Percentiles rank a stretch among this genome's conserved stretches.
These are phyloP conservation scores for Neoboletus magnificus DNA, from an alignment of 768 basidiomycete genomes.

Conservation along the genomic window DNA sequence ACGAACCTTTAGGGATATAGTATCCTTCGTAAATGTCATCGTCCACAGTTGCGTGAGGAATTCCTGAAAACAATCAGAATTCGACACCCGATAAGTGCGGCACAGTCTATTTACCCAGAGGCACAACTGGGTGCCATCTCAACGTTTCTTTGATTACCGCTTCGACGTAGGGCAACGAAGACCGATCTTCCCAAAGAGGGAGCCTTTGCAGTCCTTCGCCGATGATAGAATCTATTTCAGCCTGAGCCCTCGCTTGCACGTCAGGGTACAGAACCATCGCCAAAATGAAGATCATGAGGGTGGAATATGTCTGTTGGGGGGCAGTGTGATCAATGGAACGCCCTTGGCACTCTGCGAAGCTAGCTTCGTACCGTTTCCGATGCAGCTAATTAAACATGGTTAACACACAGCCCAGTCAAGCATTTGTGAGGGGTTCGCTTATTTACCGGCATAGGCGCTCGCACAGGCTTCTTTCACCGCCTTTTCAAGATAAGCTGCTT, in stretches of 20 bases:
- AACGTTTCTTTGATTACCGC: slow-evolving; percentile 23
- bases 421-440: neutral
- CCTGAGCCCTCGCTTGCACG: slow-evolving; percentile 18
- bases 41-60: slow-evolving; percentile 33
- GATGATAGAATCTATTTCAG: slow-evolving; percentile 17
- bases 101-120: slow-evolving; percentile 6
- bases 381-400: slow-evolving; percentile 11
- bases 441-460: slow-evolving; percentile 19
- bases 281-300: slow-evolving; percentile 19
- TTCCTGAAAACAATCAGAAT: slow-evolving; percentile 10
- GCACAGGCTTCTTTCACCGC: slow-evolving; percentile 24
- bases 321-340: slow-evolving; percentile 8
- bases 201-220: slow-evolving; percentile 20
- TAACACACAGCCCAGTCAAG: slow-evolving; percentile 7
- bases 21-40: slow-evolving; percentile 45
- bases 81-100: neutral
- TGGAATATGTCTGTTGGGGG: slow-evolving; percentile 19
- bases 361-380: slow-evolving; percentile 21
- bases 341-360: neutral
- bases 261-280: slow-evolving; percentile 27
- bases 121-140: slow-evolving; percentile 22
- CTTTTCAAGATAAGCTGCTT: slow-evolving; percentile 14
- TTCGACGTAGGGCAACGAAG: slow-evolving; percentile 21
- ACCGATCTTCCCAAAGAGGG: slow-evolving; percentile 18
- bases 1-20: slow-evolving; percentile 49